These are phyloP conservation scores for Metahyphopichia silvanorum DNA, from an alignment of 805 yeast genomes.

Conservation along the genomic window DNA sequence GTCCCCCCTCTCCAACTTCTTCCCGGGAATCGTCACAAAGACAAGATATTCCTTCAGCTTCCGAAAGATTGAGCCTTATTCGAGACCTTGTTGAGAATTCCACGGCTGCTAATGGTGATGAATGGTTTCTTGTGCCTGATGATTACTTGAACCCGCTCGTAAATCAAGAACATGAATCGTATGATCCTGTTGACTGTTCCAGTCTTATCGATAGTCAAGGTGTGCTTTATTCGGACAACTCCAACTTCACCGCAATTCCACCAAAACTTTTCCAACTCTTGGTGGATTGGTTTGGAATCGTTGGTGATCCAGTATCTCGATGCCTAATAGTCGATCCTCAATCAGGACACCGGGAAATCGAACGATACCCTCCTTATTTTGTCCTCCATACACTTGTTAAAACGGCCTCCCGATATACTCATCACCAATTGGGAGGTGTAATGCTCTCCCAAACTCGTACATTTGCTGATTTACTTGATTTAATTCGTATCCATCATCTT, in stretches of 20 bases:
- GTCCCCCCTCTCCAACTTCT: not conserved
- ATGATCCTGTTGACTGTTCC: slow-evolving; percentile 42
- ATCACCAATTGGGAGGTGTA: slow-evolving; percentile 9
- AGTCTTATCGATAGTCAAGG: slow-evolving; percentile 45
- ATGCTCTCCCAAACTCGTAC: slow-evolving; percentile 30
- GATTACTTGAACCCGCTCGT: slow-evolving; percentile 43
- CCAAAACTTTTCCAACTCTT: slow-evolving; percentile 44
- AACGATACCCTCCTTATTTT: slow-evolving; percentile 35
- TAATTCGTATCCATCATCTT: slow-evolving; percentile 17
- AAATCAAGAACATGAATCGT: slow-evolving; percentile 21
- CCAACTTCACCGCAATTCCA: too few species aligned
- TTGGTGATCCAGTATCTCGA: slow-evolving; percentile 33
- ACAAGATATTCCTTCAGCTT: too few species aligned
- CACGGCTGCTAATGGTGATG: slow-evolving; percentile 1
- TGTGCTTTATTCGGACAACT: too few species aligned
- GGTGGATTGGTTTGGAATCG: slow-evolving; percentile 53
- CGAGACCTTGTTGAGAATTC: not conserved
- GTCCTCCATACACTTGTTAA: slow-evolving; percentile 30
- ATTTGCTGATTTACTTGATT: slow-evolving; percentile 29
- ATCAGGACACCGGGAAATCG: slow-evolving; percentile 27
- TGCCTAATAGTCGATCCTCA: slow-evolving; percentile 19
- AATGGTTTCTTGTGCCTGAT: slow-evolving; percentile 46
- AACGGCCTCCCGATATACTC: slow-evolving; percentile 2
- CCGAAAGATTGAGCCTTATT: too few species aligned
- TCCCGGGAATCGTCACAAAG: too few species aligned